Evolutionary conservation across 208 protist species (phyloP), one percentile per base, ranked within the genome.

Genomic region (Angomonas ambiguus): DNA sequence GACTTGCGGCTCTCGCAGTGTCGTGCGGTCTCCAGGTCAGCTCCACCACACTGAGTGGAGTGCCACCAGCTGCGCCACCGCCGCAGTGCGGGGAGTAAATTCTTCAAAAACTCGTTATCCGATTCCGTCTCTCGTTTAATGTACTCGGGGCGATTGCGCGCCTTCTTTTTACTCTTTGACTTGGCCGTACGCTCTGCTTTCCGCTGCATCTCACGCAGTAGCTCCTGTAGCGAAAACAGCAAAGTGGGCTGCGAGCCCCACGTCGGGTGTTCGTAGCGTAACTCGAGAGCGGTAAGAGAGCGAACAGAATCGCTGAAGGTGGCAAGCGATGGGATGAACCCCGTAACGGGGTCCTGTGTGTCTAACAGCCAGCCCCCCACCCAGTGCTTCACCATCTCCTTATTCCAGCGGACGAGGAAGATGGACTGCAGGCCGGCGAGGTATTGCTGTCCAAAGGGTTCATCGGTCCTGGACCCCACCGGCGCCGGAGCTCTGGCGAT

Each of bases 61-160:
- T 94, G 84, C 72, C 79, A 92, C 88, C 88, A 94, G 11, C 22
- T 45, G 20, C 84, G 78, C 83, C 83, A 94, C 11, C 76, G 76
- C 60, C 48, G 49, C 45, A 94, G 69, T 16, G 77, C 20, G 1
- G 81, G 83, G 27, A 94, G 71, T 8, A 94, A 10, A 10, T 62
- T 31, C 24, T 69, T 58, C 35, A 94, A 72, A 63, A 87, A 94
- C 13, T 62, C 68, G 18, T 55, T 38, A 60, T 94, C 84, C 0
- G 77, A 62, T 0, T 35, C 73, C 31, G 41, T 48, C 68, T 91
- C 79, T 18, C 30, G 67, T 56, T 62, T 65, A 30, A 72, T 74
- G 67, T 87, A 87, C 31, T 27, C 73, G 0, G 65, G 67, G 1
- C 66, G 81, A 63, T 89, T 89, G 55, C 83, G 83, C 18, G 41